phyloP scores from a whole-genome alignment of 345 rosid species.

The Microthlaspi erraticum region DNA sequence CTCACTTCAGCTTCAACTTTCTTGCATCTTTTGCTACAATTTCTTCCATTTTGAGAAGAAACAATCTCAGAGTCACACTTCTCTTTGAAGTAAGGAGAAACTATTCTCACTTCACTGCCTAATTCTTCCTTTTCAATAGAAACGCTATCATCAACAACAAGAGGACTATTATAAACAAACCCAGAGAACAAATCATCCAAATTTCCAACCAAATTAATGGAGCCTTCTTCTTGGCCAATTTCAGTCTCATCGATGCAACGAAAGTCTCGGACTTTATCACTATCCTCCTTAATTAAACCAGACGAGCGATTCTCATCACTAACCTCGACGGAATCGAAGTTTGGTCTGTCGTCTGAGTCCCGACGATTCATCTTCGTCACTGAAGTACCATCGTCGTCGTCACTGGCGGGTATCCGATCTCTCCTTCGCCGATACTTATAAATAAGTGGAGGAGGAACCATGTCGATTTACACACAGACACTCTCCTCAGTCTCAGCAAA shows the following conservation, averaged over 20 bases:
- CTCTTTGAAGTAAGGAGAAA: constrained; percentile 36
- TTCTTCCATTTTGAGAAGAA: constrained; percentile 18
- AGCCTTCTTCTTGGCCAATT: constrained; percentile 11
- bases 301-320: constrained; percentile 12
- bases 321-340: constrained; percentile 9
- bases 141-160: constrained; percentile 13
- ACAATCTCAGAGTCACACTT: constrained; percentile 13
- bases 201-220: constrained; percentile 11
- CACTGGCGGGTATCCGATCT: neutral
- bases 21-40: constrained; percentile 2
- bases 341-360: constrained; percentile 24
- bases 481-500: constrained; percentile 11
- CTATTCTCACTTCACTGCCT: constrained; percentile 18
- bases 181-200: constrained; percentile 26
- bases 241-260: neutral
- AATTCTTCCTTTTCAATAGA: constrained; percentile 17
- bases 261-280: constrained; percentile 4
- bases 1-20: constrained; percentile 16
- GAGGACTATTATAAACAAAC: constrained; percentile 20
- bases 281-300: constrained; percentile 7
- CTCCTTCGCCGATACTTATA: constrained; percentile 26
- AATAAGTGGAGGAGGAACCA: constrained; percentile 36
- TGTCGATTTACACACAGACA: neutral
- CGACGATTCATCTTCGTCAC: constrained; percentile 4
- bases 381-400: constrained; percentile 11